These are phyloP conservation scores for Globisporangium middletonii DNA, from an alignment of 352 stramenopile species.

Conservation along the genomic window DNA sequence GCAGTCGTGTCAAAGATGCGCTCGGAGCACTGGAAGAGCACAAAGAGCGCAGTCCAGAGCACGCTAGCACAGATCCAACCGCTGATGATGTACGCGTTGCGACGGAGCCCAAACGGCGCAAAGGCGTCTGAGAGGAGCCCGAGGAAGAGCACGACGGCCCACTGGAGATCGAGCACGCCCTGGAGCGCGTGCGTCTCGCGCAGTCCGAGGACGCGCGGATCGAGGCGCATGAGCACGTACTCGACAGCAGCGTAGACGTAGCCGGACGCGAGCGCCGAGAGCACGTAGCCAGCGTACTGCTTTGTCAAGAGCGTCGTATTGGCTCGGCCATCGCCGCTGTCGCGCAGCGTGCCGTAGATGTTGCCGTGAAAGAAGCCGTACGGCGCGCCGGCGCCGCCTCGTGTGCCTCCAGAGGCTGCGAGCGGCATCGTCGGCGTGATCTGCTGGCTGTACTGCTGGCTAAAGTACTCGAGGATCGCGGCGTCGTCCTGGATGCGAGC, in stretches of 20 bases:
- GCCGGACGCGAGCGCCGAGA: background rate
- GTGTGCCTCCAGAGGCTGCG: background rate
- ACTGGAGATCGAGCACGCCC: constrained; percentile 24
- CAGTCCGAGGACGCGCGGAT: constrained; percentile 8
- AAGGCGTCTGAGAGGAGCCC: constrained; percentile 28
- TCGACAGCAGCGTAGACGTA: background rate
- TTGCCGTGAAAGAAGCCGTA: background rate
- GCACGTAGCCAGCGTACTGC: constrained; percentile 1
- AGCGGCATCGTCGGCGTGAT: background rate
- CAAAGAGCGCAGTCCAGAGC: constrained; percentile 14
- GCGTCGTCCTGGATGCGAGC: background rate
- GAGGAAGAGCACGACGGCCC: constrained; percentile 25
- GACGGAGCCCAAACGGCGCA: constrained; percentile 13
- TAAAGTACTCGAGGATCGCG: constrained; percentile 3
- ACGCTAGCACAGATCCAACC: background rate
- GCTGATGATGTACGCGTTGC: constrained; percentile 6
- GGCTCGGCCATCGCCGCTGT: background rate
- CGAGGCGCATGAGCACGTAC: constrained; percentile 5
- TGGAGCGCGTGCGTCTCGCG: constrained; percentile 9
- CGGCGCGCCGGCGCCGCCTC: background rate
- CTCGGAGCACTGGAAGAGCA: constrained; percentile 16
- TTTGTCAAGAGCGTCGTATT: background rate
- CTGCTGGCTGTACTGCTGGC: background rate
- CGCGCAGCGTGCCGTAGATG: background rate
- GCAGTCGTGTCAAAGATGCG: background rate